phyloP scores from a whole-genome alignment of 2,329 filamentous ascomycete genomes.

The Thermoascus crustaceus region DNA sequence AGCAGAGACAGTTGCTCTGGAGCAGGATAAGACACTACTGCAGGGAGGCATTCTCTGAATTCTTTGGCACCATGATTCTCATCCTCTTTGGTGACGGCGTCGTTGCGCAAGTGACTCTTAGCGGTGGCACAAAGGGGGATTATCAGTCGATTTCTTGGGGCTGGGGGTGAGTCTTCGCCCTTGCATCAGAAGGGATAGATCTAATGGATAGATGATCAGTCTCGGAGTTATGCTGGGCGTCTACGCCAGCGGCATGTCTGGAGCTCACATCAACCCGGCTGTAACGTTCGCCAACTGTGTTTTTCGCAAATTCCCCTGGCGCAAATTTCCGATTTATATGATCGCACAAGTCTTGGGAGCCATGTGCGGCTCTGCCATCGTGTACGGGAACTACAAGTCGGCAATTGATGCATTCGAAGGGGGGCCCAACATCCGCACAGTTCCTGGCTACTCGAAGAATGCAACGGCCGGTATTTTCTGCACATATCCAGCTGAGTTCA shows the following conservation, averaged over 20 bases:
- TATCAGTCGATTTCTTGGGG: conserved; percentile 48
- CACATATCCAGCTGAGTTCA: conserved; percentile 57
- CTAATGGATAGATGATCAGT: too few species aligned
- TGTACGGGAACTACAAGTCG: conserved; percentile 57
- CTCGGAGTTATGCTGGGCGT: conserved; percentile 62
- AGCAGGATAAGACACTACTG: conserved; percentile 43
- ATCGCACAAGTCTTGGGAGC: conserved; percentile 59
- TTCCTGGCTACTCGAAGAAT: conserved; percentile 46
- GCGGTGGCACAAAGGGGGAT: conserved; percentile 34
- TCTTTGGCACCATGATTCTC: conserved; percentile 60
- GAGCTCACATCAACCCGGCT: conserved; percentile 67
- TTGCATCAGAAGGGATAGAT: too few species aligned
- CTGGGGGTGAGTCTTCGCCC: conserved; percentile 42
- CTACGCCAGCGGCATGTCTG: conserved; percentile 52
- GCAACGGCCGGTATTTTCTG: conserved; percentile 64
- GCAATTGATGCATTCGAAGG: conserved; percentile 60
- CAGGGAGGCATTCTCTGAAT: conserved; percentile 57
- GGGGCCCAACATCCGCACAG: conserved; percentile 50
- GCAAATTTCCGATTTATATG: conserved; percentile 60
- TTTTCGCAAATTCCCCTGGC: conserved; percentile 60
- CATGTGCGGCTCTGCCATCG: conserved; percentile 52
- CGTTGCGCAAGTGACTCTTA: conserved; percentile 61
- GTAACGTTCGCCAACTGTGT: conserved; percentile 63
- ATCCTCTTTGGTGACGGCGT: conserved; percentile 64
- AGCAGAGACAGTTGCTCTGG: conserved; percentile 41